Base-by-base conservation (phyloP, 805 yeast species). In the Pichia cabralensis region DNA sequence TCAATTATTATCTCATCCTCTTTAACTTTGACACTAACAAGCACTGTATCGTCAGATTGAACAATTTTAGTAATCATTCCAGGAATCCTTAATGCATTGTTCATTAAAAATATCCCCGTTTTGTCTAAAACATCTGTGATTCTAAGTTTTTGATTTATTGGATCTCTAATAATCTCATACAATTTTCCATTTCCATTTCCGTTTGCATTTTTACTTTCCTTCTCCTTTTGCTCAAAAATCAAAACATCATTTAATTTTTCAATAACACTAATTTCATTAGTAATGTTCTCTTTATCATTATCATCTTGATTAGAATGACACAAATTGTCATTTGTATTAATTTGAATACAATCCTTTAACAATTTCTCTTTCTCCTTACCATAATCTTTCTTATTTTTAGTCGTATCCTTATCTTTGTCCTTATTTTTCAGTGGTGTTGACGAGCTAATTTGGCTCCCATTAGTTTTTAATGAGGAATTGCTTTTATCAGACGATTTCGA, bases 71-170 rank as follows among this genome's bases (percentile, higher is more conserved):
- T 25, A 4, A 36, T 33, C 10, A 21, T 15, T 4, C 36, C 40
- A 2, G 34, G 33, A 6, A 33, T 22, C 8, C 36, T 26, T 5
- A 25, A 10, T 2, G 22, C 12, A 3, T 22, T 16, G 13, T 32
- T 15, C 21, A 27, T 28, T 9, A 25, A 25, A 21, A 39, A 26
- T 10, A 39, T 33, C 21, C 19, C 15, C 14, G 15, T 25, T 12
- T 29, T 19, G 1, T 31, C 31, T 3, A 35, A 13, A 16, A 36
- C 26, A 28, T 39, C 42, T 10, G 15, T 18, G 5, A 38, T 28
- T 6, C 13, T 9, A 22, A 22, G 28, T 2, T n/a, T 4, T 21
- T 17, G 20, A 3, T 16, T 20, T 5, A 16, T 12, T 4, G 5
- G 19, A 11, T 24, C 19, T 27, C 35, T 26, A n/a, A n/a, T n/a